phyloP scores from a whole-genome alignment of 2,329 filamentous ascomycete genomes.

The Talaromyces sp. region DNA sequence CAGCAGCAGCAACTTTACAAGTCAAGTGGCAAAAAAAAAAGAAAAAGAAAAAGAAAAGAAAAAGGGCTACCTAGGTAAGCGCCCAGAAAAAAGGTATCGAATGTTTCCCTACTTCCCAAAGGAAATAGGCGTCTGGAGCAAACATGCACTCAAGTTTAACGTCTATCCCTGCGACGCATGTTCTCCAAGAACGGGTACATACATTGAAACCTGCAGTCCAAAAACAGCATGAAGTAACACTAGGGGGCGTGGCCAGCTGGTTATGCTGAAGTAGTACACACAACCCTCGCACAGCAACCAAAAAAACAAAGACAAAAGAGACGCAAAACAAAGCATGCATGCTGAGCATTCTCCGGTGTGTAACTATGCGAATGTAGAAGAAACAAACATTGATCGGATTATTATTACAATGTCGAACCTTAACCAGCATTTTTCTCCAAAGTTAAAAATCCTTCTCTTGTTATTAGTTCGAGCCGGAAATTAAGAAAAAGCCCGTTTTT shows the following conservation, averaged over 20 bases:
- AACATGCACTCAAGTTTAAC: not conserved
- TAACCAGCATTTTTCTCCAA: not conserved
- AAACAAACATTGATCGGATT: not conserved
- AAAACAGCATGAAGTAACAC: not conserved
- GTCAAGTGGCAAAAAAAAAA: not conserved
- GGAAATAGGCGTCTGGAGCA: not conserved
- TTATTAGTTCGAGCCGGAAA: not conserved
- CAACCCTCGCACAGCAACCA: not conserved
- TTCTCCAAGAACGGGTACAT: too few relatives aligned
- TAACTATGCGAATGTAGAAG: not conserved
- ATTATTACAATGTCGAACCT: not conserved
- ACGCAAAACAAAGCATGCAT: not conserved
- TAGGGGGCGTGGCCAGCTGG: not conserved
- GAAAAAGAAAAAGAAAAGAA: not conserved
- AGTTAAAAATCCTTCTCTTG: not conserved
- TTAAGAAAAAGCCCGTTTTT: not conserved
- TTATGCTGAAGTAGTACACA: not conserved
- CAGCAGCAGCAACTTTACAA: not conserved
- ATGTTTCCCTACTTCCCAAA: not conserved
- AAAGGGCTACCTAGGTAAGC: not conserved
- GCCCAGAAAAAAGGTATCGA: not conserved
- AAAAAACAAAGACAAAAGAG: not conserved
- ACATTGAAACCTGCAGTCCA: not conserved
- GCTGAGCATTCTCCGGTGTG: not conserved
- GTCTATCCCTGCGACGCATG: not conserved